Base-by-base conservation (phyloP, 371 early-diverging fungal species). In the Mucor piriformis region DNA sequence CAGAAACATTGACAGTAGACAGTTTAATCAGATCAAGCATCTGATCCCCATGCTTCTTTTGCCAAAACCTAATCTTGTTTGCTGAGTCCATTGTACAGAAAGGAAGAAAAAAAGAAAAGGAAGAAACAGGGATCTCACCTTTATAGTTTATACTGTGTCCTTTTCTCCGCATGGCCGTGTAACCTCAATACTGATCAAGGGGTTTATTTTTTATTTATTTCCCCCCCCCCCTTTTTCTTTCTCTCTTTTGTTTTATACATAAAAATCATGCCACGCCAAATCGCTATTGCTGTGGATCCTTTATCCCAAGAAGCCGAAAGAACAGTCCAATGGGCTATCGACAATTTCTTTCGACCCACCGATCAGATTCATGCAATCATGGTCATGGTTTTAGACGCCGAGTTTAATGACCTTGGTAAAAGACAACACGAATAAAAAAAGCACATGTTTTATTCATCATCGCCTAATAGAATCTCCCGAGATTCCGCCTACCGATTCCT, bases 231-330 rank as follows among this genome's bases (percentile, higher is more conserved):
- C n/a, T n/a, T n/a, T n/a, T n/a, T n/a, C n/a, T 37, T 15, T n/a
- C 49, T 37, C 12, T 42, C 51, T 15, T 4, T 43, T 32, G 15
- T 6, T 49, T 34, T 35, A 23, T 20, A 37, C n/a, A n/a, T n/a
- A n/a, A n/a, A 34, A 49, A 33, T 3, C 6, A 61, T 55, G 62
- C 8, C 57, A n/a, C 66, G 81, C 29, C 58, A 76, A 48, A 64
- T 82, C 23, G 72, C 71, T 20, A 34, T 82, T 53, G 79, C 79
- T 18, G 63, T 82, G 21, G 77, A 80, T 58, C 75, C 79, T 34
- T 37, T 53, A 27, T 60, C 77, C 2, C 59, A 60, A 25, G 81
- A 80, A 50, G 66, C 74, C 7, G 21, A 27, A 6, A 70, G 75
- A 24, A 78, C 73, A 10, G 57, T 80, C n/a, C 56, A 70, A 29